Evolutionary conservation across 164 flowering plant species (phyloP), one percentile per base, ranked within the genome.

Genomic region (Tetracentron sinense): DNA sequence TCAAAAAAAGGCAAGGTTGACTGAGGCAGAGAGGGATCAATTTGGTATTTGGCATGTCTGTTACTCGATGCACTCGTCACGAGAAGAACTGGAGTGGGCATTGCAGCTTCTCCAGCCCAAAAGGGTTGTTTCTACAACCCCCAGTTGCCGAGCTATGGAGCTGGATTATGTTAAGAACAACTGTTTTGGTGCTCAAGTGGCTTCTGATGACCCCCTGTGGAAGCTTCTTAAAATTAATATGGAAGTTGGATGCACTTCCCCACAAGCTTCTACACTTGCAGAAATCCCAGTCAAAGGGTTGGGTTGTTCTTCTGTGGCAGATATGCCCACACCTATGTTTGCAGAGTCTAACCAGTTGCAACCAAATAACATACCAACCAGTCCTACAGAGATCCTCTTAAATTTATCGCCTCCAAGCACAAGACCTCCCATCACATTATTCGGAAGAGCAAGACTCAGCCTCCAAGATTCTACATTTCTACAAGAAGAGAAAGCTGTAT

Each of bases 31-130:
- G 23, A 84, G 65, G 74, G 97, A 87, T 57, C 64, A 77, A 47
- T 83, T 64, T 83, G 94, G 97, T 59, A 75, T 89, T 63, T 92
- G 96, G 96, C 96, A 92, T 71, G 87, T 89, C 20, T 92, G 97
- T 69, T 92, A 82, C 76, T 87, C 94, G 0, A 86, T 81, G 69
- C 97, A 92, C 69, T 92, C 97, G 31, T 89, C 97, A 12, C 78
- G 75, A 54, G 92, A 83, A 65, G 97, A 92, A 68, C 31, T 92
- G 33, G 96, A 89, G 64, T 86, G 90, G 87, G 94, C 94, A 1
- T 72, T 89, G 72, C 80, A 87, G 69, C 82, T 84, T 75, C 85
- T 92, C 58, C 75, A 77, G 19, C 97, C 97, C 31, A 89, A 82
- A 63, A 66, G 86, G 80, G 89, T 92, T 33, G 81, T 87, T 42